Evolutionary conservation across 148 eudicot species (phyloP).

Genomic region (Fagopyrum homotropicum): DNA sequence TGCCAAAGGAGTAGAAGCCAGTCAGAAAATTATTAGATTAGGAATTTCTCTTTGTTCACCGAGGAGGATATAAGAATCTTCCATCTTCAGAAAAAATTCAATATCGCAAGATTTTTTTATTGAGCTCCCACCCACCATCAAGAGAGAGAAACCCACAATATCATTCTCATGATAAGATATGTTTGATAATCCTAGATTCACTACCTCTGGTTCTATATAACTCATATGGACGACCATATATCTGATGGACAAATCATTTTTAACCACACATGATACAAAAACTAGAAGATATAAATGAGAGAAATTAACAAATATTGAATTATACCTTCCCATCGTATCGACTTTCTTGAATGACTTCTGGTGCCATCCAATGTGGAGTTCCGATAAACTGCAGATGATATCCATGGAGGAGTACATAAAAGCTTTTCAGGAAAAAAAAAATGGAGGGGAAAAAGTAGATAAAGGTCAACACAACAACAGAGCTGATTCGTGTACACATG

Average conservation of each 20-base stretch:
- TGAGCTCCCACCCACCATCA: conserved; percentile 1
- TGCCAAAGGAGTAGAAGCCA: neutral
- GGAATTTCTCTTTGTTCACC: neutral
- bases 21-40: neutral
- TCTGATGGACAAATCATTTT: neutral
- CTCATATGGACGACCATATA: neutral
- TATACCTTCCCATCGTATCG: conserved; percentile 98
- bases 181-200: neutral
- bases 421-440: conserved; percentile 10
- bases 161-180: neutral
- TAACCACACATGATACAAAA: neutral
- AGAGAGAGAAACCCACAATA: neutral
- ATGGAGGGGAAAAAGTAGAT: neutral
- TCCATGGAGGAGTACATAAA: neutral
- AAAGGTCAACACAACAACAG: neutral
- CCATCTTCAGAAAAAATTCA: neutral
- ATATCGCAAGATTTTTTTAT: neutral
- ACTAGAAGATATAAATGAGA: neutral
- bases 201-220: neutral
- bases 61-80: neutral
- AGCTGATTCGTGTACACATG: neutral
- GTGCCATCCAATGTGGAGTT: conserved; percentile 99
- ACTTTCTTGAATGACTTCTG: conserved; percentile 99
- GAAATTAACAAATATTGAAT: neutral
- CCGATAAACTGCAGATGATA: conserved; percentile 71